Percentiles rank a stretch among this genome's conserved stretches.
Conservation (phyloP, 352 stramenopile genomes). For the Phytopythium oedochilum region DNA sequence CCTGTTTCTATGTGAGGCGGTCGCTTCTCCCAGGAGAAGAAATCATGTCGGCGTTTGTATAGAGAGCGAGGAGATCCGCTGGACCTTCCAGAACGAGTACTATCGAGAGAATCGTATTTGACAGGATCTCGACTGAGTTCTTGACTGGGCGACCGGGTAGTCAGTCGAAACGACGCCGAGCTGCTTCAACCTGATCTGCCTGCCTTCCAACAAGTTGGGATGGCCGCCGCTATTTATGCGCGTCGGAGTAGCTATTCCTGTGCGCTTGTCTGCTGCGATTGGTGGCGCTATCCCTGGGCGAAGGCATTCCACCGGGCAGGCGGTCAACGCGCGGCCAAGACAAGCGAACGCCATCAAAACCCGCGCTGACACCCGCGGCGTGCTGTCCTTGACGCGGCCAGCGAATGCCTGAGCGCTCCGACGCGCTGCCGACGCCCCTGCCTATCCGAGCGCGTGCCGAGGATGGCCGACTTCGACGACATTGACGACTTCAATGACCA, state of each 20-base stretch:
- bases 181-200: no score
- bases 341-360: background rate
- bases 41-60: background rate
- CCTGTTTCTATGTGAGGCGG: background rate
- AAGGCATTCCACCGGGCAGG: background rate
- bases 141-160: background rate
- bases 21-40: background rate
- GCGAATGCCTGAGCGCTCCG: background rate
- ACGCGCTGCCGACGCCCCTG: background rate
- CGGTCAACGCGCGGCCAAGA: background rate
- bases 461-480: constrained; percentile 70
- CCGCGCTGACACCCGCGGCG: background rate
- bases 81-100: background rate
- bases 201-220: no score
- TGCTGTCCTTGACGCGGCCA: background rate
- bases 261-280: background rate
- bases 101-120: no score
- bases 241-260: background rate
- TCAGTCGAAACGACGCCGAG: background rate
- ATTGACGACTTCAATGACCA: constrained; percentile 82
- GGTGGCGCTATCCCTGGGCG: background rate
- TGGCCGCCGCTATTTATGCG: background rate
- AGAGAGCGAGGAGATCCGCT: background rate
- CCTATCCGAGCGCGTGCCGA: constrained; percentile 1
- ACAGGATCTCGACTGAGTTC: no score